These are phyloP conservation scores for Immersiporthe knoxdaviesiana DNA, from an alignment of 2,329 filamentous ascomycete species.

Conservation along the genomic window DNA sequence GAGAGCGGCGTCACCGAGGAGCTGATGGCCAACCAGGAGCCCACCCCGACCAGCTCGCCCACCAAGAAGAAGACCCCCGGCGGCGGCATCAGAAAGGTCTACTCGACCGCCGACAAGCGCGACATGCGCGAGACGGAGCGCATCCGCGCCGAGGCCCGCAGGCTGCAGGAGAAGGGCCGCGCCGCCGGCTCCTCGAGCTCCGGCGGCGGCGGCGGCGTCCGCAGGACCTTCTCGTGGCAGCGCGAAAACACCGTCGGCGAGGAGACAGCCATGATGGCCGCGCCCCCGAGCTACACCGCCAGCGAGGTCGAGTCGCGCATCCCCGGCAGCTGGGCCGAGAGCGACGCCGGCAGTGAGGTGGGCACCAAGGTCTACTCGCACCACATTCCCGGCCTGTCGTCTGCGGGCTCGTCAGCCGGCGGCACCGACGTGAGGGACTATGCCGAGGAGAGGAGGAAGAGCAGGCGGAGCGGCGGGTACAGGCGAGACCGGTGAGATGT, in stretches of 20 bases:
- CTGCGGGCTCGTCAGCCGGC: constrained; percentile 35
- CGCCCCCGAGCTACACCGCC: constrained; percentile 29
- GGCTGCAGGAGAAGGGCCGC: constrained; percentile 58
- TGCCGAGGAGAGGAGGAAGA: constrained; percentile 49
- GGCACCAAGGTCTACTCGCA: constrained; percentile 63
- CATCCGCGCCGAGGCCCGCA: constrained; percentile 59
- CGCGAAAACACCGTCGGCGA: constrained; percentile 26
- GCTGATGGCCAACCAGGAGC: constrained; percentile 61
- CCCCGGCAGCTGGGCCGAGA: constrained; percentile 44
- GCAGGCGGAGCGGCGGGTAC: constrained; percentile 38
- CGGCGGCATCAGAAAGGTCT: constrained; percentile 62
- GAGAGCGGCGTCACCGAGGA: constrained; percentile 60
- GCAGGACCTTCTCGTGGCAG: constrained; percentile 31
- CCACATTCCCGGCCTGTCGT: constrained; percentile 55
- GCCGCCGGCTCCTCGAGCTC: constrained; percentile 47
- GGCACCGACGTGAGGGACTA: constrained; percentile 43
- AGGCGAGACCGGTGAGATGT: constrained; percentile 33
- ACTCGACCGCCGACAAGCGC: constrained; percentile 61
- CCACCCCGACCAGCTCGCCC: constrained; percentile 59
- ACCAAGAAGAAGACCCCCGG: constrained; percentile 43
- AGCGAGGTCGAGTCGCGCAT: constrained; percentile 37
- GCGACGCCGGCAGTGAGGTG: constrained; percentile 51
- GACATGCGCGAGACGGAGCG: constrained; percentile 56
- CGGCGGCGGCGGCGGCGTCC: constrained; percentile 36
- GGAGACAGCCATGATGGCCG: constrained; percentile 28